phyloP scores from a whole-genome alignment of 2,329 filamentous ascomycete species.

The Phaeophleospora eucalypticola region DNA sequence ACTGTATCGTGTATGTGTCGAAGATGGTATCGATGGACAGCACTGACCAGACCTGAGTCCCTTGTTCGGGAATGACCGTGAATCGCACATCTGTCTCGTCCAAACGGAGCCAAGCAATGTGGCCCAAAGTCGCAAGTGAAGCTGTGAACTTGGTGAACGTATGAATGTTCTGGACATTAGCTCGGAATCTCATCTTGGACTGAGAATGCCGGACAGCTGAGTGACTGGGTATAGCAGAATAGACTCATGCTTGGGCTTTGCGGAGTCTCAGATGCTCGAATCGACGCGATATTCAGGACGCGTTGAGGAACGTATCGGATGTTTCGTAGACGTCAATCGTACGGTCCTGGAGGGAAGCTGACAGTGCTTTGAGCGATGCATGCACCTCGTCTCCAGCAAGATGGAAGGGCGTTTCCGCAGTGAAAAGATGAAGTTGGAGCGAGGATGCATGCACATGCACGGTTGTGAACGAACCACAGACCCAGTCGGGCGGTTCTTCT shows the following conservation, averaged over 20 bases:
- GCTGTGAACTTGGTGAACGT: constrained; percentile 54
- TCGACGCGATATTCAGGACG: no score
- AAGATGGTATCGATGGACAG: constrained; percentile 69
- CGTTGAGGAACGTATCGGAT: no score
- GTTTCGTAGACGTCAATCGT: no score
- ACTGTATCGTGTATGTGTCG: constrained; percentile 77
- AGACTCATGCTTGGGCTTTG: no score
- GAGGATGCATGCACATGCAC: no score
- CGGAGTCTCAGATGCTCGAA: neutral
- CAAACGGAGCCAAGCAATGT: constrained; percentile 85
- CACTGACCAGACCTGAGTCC: constrained; percentile 80
- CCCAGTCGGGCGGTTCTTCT: neutral
- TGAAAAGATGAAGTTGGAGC: no score
- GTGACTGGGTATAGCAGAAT: no score
- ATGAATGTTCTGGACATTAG: constrained; percentile 34
- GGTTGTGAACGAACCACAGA: neutral
- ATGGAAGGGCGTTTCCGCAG: no score
- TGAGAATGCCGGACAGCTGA: neutral
- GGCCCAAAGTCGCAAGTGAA: constrained; percentile 64
- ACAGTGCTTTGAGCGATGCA: no score
- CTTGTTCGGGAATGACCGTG: constrained; percentile 90
- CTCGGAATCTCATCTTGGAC: constrained; percentile 38
- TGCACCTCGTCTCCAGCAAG: no score
- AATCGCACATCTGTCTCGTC: constrained; percentile 85
- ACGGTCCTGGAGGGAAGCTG: no score